Evolutionary conservation across 2,329 filamentous ascomycete genomes (phyloP), one percentile per base, ranked within the genome.

Genomic region (Sporothrix variecibatus): DNA sequence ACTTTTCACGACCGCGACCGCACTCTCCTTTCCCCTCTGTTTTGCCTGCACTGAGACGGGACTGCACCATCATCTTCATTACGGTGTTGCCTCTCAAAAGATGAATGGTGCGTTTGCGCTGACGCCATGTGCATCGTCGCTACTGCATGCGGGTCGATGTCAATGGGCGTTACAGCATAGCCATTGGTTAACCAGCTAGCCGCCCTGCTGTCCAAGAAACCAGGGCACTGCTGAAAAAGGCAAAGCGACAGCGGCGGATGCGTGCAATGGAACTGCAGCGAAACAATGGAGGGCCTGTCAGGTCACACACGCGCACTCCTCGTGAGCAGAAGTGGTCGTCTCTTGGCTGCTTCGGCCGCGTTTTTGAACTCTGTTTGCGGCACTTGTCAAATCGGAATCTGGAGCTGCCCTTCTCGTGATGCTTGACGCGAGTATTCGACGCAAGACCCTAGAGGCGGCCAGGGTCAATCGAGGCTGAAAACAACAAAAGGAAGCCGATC

Each of bases 91-190:
- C 70, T 72, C 28, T 28, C 58, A 53, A 65, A 72, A 72, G 40
- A 17, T 38, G 40, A 65, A 65, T 72, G 58, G 23, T 26, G 26
- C 20, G 43, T 28, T 9, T 20, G 53, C 40, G 58, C 43, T 72
- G 58, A 40, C 58, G 51, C 70, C 70, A 46, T 72, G 56, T 72
- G 70, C 43, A 17, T 40, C 46, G 53, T 49, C 38, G 12, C 68
- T 62, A 49, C 69, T 71, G 69, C 69, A 72, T 72, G 70, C 56
- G 38, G 17, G 70, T 53, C 28, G 20, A 64, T 11, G 58, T 23
- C 69, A 49, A 23, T 31, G 53, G 70, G 70, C 70, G 28, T 51
- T 28, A 15, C 70, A 38, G 56, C 40, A 17, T 15, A 40, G 26
- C 56, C 20, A 65, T 72, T 72, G 71, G 71, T 60, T 28, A 67